Evolutionary conservation across 139 green algal species (phyloP), one percentile per base, ranked within the genome.

Genomic region (Chlamydomonas sp.): DNA sequence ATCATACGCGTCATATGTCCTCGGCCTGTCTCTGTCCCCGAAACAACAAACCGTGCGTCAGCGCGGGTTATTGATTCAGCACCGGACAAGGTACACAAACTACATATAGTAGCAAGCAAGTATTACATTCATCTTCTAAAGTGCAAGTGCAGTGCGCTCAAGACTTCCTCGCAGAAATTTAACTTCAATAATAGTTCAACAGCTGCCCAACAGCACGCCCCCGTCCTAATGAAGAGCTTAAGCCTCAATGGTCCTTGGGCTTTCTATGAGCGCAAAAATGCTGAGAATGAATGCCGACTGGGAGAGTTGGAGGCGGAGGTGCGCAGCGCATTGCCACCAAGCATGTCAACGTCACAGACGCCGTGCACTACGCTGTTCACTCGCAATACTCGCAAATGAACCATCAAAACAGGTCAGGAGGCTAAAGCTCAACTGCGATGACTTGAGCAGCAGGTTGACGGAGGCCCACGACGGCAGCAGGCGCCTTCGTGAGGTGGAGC

Each of bases 171-270:
- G 31, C 31, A 49, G 31, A 49, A 49, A 49, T 49, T 49, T 49
- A 49, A 49, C 31, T 49, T 49, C 31, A 49, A 49, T 49, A 49
- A 49, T 49, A 49, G 31, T 49, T 49, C 31, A 49, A 49, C 31
- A 49, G 31, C 31, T 49, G 31, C 31, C 31, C 31, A 49, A 49
- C 31, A 49, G 58, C 72, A 78, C 72, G 58, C 72, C 49, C 72
- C 49, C 72, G 31, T 49, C 31, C 31, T 59, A 5, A 90, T 90
- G 87, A 90, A 90, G n/a, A 64, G 63, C 12, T 20, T 90, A 3
- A 80, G 63, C 14, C 57, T 90, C 17, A 80, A 87, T n/a, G 87
- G 87, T 5, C 87, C 87, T n/a, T 90, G 80, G 80, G 87, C 87
- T 3, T 90, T 73, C 60, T 90, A 90, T 58, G 87, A 90, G 49